Evolutionary conservation across 2,329 filamentous ascomycete species (phyloP).

Genomic region (Colletotrichum horii): DNA sequence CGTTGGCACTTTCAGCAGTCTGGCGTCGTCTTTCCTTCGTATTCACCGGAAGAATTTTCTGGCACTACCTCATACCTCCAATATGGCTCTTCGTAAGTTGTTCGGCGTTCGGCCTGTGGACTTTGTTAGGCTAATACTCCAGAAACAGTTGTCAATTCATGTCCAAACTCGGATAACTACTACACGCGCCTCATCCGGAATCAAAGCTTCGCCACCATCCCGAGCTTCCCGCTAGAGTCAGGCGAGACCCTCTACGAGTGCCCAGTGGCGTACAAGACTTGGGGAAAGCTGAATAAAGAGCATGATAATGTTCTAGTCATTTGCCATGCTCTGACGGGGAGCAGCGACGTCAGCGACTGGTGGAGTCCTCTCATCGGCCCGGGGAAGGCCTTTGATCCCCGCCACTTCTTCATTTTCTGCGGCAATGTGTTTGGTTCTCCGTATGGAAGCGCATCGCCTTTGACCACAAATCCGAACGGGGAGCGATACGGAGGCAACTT

Average conservation of each 20-base stretch:
- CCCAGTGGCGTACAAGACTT: slow-evolving; percentile 70
- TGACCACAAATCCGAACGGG: slow-evolving; percentile 11
- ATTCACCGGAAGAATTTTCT: neutral
- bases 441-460: slow-evolving; percentile 80
- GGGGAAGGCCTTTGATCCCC: slow-evolving; percentile 80
- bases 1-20: neutral
- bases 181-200: slow-evolving; percentile 85
- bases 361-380: slow-evolving; percentile 83
- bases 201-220: slow-evolving; percentile 85
- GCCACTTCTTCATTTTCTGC: slow-evolving; percentile 85
- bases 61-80: neutral
- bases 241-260: slow-evolving; percentile 82
- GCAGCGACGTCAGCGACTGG: slow-evolving; percentile 85
- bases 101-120: neutral
- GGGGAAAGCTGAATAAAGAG: slow-evolving; percentile 62
- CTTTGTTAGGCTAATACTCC: neutral
- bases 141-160: neutral
- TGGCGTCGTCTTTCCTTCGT: neutral
- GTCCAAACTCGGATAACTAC: slow-evolving; percentile 76
- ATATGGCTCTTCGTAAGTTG: neutral
- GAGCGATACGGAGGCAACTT: slow-evolving; percentile 52
- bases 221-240: slow-evolving; percentile 89
- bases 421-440: slow-evolving; percentile 86
- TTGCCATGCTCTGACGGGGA: slow-evolving; percentile 85
- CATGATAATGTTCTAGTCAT: slow-evolving; percentile 74